Evolutionary conservation across 164 flowering plant species (phyloP), one percentile per base, ranked within the genome.

Genomic region (Stephania cephalantha): DNA sequence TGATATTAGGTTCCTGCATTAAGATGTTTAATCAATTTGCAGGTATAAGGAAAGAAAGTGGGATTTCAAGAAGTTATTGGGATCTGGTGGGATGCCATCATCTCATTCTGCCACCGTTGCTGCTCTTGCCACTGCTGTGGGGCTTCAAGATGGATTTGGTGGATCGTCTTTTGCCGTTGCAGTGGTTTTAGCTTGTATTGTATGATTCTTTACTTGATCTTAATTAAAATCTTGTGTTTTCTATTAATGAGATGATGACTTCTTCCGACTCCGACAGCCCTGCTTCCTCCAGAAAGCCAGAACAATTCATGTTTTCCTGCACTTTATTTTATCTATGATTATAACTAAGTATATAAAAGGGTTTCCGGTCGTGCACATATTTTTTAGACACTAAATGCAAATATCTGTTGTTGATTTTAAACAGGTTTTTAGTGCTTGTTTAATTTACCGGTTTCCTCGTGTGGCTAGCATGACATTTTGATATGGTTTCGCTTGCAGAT

Each of bases 11-110:
- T 79, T 81, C 72, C 75, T 76, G 82, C 80, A 75, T 79, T 76
- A 83, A 81, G 83, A 82, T 75, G 74, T 78, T 81, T 78, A 77
- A 78, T 83, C 82, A 85, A 84, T 85, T 73, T 87, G 77, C 90
- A 95, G 99, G 99, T 95, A 86, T 55, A 90, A 83, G 76, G 99
- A 93, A 78, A 90, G 84, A 61, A 82, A 88, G 31, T 91, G 94
- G 95, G 98, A 93, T 87, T 73, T 82, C 53, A 90, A 87, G 82
- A 87, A 82, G 78, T 87, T 95, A 48, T 64, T 90, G 76, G 91
- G 88, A 55, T 91, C 99, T 20, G 99, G 99, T 72, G 99, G 99
- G 71, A 95, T 95, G 99, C 99, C 99, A 20, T 95, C 99, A 4
- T 90, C 99, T 17, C 99, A 95, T 87, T 90, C 98, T 76, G 87